Evolutionary conservation across 108 stramenopile species (phyloP).

Genomic region (Skeletonema grethae): DNA sequence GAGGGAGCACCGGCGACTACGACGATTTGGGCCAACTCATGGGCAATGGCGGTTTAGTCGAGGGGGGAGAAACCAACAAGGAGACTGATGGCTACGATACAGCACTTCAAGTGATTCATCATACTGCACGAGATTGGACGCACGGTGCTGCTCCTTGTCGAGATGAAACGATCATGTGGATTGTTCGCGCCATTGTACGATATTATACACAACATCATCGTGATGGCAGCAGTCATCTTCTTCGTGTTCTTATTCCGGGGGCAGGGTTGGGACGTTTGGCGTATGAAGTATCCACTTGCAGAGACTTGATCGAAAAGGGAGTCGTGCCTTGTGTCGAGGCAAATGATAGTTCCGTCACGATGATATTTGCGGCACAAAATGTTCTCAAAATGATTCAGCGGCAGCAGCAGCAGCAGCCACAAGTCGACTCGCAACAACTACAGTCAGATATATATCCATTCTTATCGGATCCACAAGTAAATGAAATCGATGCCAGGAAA

Average conservation of each 20-base stretch:
- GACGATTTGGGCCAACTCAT: slow-evolving; percentile 10
- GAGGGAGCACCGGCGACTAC: not conserved
- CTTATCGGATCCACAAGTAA: slow-evolving; percentile 54
- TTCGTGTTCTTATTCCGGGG: slow-evolving; percentile 63
- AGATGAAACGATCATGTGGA: slow-evolving; percentile 25
- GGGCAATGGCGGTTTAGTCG: slow-evolving; percentile 24
- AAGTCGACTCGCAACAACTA: no score
- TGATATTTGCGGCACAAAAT: slow-evolving; percentile 60
- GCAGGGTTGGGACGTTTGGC: slow-evolving; percentile 75
- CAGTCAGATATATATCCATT: slow-evolving; percentile 53
- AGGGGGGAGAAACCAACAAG: slow-evolving; percentile 9
- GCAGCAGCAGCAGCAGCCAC: slow-evolving; percentile 1
- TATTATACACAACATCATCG: not conserved
- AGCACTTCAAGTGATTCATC: slow-evolving; percentile 59
- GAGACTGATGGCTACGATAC: slow-evolving; percentile 58
- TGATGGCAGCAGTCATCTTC: not conserved
- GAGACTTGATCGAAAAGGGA: slow-evolving; percentile 1
- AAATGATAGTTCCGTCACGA: slow-evolving; percentile 65
- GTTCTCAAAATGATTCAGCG: slow-evolving; percentile 34
- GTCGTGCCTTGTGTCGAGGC: slow-evolving; percentile 58
- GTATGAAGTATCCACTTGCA: slow-evolving; percentile 44
- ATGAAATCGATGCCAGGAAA: slow-evolving; percentile 65
- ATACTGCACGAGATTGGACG: slow-evolving; percentile 79
- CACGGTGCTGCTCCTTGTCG: slow-evolving; percentile 23
- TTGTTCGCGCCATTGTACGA: slow-evolving; percentile 16